Percentiles rank a stretch among this genome's conserved stretches.
Conservation (phyloP, 768 basidiomycete genomes). For the Hortiboletus flavorubellus region DNA sequence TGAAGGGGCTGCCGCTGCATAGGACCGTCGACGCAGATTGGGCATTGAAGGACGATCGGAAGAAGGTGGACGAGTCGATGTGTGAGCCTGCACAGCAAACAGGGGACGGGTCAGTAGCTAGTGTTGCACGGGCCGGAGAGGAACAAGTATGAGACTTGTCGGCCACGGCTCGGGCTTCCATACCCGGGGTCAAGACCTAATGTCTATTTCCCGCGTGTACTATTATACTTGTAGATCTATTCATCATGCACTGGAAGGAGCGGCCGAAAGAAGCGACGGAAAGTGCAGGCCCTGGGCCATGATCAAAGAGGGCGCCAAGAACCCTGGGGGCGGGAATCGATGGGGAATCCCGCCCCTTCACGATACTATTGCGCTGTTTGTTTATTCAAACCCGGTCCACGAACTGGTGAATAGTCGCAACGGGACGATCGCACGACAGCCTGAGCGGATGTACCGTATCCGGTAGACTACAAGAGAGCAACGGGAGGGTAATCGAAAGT, state of each 20-base stretch:
- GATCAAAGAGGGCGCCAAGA: no score
- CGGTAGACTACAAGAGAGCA: constrained; percentile 46
- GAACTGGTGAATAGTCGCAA: background rate
- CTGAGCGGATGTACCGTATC: constrained; percentile 52
- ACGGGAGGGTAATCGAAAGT: accelerated
- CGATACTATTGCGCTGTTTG: no score
- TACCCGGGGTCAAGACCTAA: background rate
- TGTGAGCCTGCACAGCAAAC: background rate
- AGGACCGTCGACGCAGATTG: background rate
- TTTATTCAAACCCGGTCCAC: background rate
- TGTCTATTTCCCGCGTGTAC: background rate
- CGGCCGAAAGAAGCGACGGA: no score
- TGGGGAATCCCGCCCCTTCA: no score
- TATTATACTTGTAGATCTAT: background rate
- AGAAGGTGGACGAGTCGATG: background rate
- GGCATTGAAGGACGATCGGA: background rate
- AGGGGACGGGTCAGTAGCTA: background rate
- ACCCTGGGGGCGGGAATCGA: no score
- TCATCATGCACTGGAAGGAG: no score
- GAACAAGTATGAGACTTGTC: background rate
- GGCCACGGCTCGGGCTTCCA: background rate
- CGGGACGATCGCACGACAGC: constrained; percentile 31
- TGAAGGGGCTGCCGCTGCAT: constrained; percentile 3
- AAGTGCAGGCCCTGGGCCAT: no score
- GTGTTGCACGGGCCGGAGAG: background rate